Percentiles rank a stretch among this genome's conserved stretches.
Evolutionary conservation across 2,329 filamentous ascomycete species (phyloP).

Genomic region (Ophiosphaerella korrae): DNA sequence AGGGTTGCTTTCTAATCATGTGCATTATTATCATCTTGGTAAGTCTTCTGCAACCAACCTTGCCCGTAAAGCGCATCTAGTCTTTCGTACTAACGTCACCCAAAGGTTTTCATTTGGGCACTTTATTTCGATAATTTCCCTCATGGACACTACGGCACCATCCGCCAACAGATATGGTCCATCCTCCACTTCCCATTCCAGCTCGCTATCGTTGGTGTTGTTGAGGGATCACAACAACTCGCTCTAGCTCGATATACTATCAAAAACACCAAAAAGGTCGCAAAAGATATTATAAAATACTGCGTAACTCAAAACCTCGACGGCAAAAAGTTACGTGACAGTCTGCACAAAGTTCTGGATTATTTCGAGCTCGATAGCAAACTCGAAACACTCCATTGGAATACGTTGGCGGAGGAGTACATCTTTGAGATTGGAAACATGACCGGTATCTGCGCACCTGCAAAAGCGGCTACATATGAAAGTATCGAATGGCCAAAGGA

Average conservation of each 20-base stretch:
- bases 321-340: slow-evolving; percentile 35
- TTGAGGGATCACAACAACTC: slow-evolving; percentile 67
- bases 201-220: slow-evolving; percentile 65
- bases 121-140: slow-evolving; percentile 64
- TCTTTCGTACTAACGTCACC: background rate
- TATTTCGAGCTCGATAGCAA: slow-evolving; percentile 41
- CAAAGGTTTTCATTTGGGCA: slow-evolving; percentile 64
- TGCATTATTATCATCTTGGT: slow-evolving; percentile 45
- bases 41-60: slow-evolving; percentile 6
- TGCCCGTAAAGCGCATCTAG: background rate
- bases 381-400: slow-evolving; percentile 29
- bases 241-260: slow-evolving; percentile 54
- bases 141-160: slow-evolving; percentile 55
- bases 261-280: slow-evolving; percentile 51
- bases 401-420: slow-evolving; percentile 9
- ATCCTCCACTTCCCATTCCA: slow-evolving; percentile 67
- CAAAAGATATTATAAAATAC: slow-evolving; percentile 46
- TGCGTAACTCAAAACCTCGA: slow-evolving; percentile 39
- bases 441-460: slow-evolving; percentile 37
- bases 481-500: slow-evolving; percentile 20
- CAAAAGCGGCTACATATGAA: slow-evolving; percentile 20
- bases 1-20: slow-evolving; percentile 44
- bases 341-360: slow-evolving; percentile 29
- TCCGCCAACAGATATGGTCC: slow-evolving; percentile 65
- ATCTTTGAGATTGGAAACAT: slow-evolving; percentile 36